phyloP scores from a whole-genome alignment of 805 yeast genomes.

The Candida golubevii region DNA sequence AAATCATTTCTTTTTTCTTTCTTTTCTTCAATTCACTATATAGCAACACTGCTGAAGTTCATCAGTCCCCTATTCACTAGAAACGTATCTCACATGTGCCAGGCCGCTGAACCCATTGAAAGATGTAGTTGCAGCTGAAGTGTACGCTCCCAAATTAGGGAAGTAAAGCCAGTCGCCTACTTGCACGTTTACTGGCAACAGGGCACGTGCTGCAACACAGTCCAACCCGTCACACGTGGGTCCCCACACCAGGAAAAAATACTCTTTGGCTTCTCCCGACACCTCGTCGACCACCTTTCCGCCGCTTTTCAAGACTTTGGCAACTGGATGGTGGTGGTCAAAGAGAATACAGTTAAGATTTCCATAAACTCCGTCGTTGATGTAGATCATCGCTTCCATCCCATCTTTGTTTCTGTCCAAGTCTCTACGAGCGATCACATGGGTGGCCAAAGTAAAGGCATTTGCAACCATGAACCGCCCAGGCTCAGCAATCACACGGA shows the following conservation, averaged over 20 bases:
- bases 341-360: conserved; percentile 89
- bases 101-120: conserved; percentile 82
- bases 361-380: conserved; percentile 95
- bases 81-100: conserved; percentile 59
- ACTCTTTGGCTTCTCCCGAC: conserved; percentile 7
- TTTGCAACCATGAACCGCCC: conserved; percentile 86
- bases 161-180: conserved; percentile 95
- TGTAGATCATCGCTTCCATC: conserved; percentile 65
- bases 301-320: conserved; percentile 51
- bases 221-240: conserved; percentile 98
- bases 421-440: conserved; percentile 80
- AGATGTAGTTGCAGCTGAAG: conserved; percentile 84
- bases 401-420: conserved; percentile 17
- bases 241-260: conserved; percentile 82
- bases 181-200: conserved; percentile 54
- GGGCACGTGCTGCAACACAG: conserved; percentile 56
- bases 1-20: not conserved
- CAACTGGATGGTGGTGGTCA: conserved; percentile 82
- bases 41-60: conserved; percentile 8
- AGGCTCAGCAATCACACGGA: conserved; percentile 79
- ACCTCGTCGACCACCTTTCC: conserved; percentile 16
- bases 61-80: conserved; percentile 11
- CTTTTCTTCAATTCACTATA: too few species aligned
- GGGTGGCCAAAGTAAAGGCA: conserved; percentile 79
- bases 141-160: conserved; percentile 83